Evolutionary conservation across 805 yeast genomes (phyloP), one percentile per base, ranked within the genome.

Genomic region (Monosporozyma servazzii): DNA sequence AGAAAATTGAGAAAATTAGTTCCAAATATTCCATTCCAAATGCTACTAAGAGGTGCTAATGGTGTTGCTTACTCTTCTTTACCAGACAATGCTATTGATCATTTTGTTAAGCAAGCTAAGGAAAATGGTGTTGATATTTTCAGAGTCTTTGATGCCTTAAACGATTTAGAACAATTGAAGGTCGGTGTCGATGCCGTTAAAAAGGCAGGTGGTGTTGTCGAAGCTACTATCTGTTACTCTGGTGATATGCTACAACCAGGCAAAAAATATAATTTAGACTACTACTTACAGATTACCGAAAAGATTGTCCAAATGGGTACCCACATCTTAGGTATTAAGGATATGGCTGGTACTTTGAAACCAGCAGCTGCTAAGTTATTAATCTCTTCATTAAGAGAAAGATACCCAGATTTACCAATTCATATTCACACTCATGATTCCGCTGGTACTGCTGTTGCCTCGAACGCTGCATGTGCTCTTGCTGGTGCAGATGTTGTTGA

Each of bases 351-450:
- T 76, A 91, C 98, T 58, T 71, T 93, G 75, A 90, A 91, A 72
- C 99, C 99, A 55, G 75, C 80, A 54, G 99, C 99, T 55, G 99
- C 99, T 45, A 80, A 77, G 47, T 59, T 83, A 50, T 81, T 93
- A 67, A 79, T 93, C 61, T 81, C 90, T 54, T 74, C 87, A 29
- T 81, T 93, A 61, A 82, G 99, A 73, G 80, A 78, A 54, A 83
- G 79, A 71, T 88, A 86, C 72, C 99, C 99, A 53, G 81, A 88
- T 65, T 77, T 93, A 67, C 97, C 98, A 61, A 93, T 93, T 67
- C 99, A 93, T 69, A 97, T 93, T 45, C 99, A 93, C 74, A 90
- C 98, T 36, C 99, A 93, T 73, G 99, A 93, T 73, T 90, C 98
- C 56, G 99, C 99, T 37, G 99, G 99, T 75, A 93, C 99, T 51